These are phyloP conservation scores for Dissophora globulifera DNA, from an alignment of 192 early-diverging fungal genomes.

Conservation along the genomic window DNA sequence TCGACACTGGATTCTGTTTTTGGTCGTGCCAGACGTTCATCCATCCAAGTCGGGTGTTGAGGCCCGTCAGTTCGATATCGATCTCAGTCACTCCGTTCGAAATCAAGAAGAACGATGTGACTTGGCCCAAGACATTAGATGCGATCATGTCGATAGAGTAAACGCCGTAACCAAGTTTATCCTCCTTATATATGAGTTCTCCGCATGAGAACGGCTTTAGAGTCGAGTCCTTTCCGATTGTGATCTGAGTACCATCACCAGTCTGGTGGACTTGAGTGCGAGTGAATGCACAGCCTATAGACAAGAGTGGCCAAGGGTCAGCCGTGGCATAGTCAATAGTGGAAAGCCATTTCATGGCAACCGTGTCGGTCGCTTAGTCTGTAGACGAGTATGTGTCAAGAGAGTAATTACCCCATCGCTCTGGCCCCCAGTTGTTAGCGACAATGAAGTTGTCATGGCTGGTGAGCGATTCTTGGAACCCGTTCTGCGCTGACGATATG, in stretches of 20 bases:
- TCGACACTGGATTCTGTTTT: constrained; percentile 28
- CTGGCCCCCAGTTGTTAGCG: constrained; percentile 39
- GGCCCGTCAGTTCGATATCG: constrained; percentile 46
- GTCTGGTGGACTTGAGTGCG: constrained; percentile 34
- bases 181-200: constrained; percentile 18
- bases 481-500: not conserved
- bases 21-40: constrained; percentile 41
- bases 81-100: constrained; percentile 38
- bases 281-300: constrained; percentile 36
- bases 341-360: too few species aligned
- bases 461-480: constrained; percentile 18
- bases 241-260: constrained; percentile 10
- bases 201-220: constrained; percentile 40
- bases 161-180: constrained; percentile 21
- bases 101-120: constrained; percentile 47
- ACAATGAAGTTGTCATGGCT: constrained; percentile 41
- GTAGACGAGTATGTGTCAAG: too few species aligned
- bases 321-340: not conserved
- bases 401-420: constrained; percentile 36
- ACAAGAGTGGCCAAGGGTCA: not conserved
- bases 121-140: constrained; percentile 35
- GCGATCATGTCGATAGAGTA: constrained; percentile 51
- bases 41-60: constrained; percentile 34
- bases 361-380: too few species aligned
- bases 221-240: constrained; percentile 32